A percentile compares a stretch with the other conserved stretches of the same genome.
These are phyloP conservation scores for Verticillium isaacii DNA, from an alignment of 2,329 filamentous ascomycete species.

Conservation along the genomic window DNA sequence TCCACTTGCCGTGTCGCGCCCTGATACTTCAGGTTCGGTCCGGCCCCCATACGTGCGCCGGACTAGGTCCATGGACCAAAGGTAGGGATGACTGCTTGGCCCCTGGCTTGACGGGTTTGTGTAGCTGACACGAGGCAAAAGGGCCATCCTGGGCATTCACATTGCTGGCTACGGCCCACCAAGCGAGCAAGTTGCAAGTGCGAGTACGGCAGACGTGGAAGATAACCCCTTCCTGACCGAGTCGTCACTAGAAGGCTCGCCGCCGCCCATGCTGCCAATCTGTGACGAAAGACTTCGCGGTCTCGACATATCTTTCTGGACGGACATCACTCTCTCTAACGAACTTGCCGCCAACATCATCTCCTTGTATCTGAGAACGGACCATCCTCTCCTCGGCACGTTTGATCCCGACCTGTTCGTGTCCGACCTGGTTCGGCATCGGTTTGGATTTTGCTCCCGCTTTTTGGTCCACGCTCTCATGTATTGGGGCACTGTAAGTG, in stretches of 20 bases:
- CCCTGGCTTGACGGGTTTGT: not conserved
- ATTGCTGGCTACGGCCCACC: not conserved
- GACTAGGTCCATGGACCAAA: not conserved
- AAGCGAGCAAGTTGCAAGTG: not conserved
- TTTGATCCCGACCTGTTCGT: conserved; percentile 30
- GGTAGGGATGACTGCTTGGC: not conserved
- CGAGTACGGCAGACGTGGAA: not conserved
- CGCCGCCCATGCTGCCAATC: not conserved
- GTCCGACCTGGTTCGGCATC: conserved; percentile 20
- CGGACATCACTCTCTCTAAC: conserved; percentile 22
- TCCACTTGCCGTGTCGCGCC: conserved; percentile 5
- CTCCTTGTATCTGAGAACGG: conserved; percentile 30
- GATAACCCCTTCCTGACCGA: not conserved
- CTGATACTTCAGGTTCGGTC: not conserved
- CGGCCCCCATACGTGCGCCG: not conserved
- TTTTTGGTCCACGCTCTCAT: conserved; percentile 29
- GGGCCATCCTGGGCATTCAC: not conserved
- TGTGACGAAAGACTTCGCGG: conserved; percentile 23
- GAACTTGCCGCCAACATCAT: conserved; percentile 24
- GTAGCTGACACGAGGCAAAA: not conserved
- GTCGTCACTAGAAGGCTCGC: not conserved
- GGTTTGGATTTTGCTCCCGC: conserved; percentile 22
- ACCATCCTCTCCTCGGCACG: conserved; percentile 30
- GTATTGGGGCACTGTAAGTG: conserved; percentile 28
- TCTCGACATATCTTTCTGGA: conserved; percentile 27